Percentiles rank a stretch among this genome's conserved stretches.
These are phyloP conservation scores for Solanum hybrid DNA, from an alignment of 305 asterid species.

Conservation along the genomic window DNA sequence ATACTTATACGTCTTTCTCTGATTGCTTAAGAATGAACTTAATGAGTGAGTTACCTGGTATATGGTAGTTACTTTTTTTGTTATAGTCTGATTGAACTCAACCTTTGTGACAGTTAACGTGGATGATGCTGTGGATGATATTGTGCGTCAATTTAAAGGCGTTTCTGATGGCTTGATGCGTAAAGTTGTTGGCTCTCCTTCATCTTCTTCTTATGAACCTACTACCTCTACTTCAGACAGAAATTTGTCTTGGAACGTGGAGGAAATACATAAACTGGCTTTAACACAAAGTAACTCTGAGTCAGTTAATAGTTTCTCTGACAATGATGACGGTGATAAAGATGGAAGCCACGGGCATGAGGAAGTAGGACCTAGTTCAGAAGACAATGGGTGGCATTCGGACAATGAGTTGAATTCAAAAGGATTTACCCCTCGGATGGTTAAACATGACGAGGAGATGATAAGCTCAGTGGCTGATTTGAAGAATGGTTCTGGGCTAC, in stretches of 20 bases:
- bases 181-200: not conserved
- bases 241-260: not conserved
- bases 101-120: slow-evolving; percentile 39
- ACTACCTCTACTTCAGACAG: not conserved
- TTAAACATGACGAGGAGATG: not conserved
- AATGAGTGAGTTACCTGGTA: no score
- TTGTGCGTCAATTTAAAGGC: slow-evolving; percentile 49
- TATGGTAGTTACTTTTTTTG: no score
- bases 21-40: no score
- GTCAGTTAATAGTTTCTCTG: not conserved
- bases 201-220: not conserved
- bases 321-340: not conserved
- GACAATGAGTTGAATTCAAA: not conserved
- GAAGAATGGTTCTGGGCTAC: not conserved
- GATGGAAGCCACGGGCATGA: not conserved
- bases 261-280: not conserved
- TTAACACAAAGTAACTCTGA: not conserved
- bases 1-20: no score
- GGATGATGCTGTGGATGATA: slow-evolving; percentile 98
- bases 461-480: not conserved
- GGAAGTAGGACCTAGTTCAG: not conserved
- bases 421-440: not conserved
- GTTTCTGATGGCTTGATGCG: not conserved
- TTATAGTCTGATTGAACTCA: no score
- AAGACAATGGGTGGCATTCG: not conserved